Evolutionary conservation across 345 rosid species (phyloP).

Genomic region (Isatis tinctoria): DNA sequence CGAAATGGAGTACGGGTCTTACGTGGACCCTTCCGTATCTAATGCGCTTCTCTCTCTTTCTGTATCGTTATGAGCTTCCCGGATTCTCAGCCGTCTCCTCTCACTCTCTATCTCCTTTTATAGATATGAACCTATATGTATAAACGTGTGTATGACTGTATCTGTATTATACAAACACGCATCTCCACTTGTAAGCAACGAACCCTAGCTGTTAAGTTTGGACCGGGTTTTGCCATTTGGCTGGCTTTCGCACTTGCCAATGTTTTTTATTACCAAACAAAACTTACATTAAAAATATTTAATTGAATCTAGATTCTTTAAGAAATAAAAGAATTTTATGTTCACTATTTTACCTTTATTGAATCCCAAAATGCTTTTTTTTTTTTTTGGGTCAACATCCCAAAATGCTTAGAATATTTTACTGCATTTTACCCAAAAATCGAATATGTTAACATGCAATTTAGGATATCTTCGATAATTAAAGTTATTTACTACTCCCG

Average conservation of each 20-base stretch:
- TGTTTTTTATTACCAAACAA: background rate
- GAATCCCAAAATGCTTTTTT: background rate
- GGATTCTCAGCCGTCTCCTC: slow-evolving; percentile 5
- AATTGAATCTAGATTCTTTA: background rate
- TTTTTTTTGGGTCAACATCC: no score
- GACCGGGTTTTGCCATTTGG: slow-evolving; percentile 17
- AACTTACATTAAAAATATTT: background rate
- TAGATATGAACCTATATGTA: slow-evolving; percentile 16
- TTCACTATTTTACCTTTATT: background rate
- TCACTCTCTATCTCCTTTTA: slow-evolving; percentile 22
- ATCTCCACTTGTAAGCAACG: slow-evolving; percentile 5
- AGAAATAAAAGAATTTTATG: background rate
- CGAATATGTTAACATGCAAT: background rate
- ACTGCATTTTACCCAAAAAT: background rate
- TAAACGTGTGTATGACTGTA: background rate
- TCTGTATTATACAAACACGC: background rate
- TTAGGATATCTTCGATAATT: background rate
- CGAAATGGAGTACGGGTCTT: slow-evolving; percentile 35
- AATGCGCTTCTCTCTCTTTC: background rate
- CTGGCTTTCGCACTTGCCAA: background rate
- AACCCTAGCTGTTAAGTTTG: slow-evolving; percentile 20
- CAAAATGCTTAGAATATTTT: background rate
- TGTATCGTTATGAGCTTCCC: background rate
- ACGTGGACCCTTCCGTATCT: slow-evolving; percentile 31
- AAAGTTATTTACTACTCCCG: background rate